Evolutionary conservation across 2,329 filamentous ascomycete genomes (phyloP).

Genomic region (Pyrenophora seminiperda): DNA sequence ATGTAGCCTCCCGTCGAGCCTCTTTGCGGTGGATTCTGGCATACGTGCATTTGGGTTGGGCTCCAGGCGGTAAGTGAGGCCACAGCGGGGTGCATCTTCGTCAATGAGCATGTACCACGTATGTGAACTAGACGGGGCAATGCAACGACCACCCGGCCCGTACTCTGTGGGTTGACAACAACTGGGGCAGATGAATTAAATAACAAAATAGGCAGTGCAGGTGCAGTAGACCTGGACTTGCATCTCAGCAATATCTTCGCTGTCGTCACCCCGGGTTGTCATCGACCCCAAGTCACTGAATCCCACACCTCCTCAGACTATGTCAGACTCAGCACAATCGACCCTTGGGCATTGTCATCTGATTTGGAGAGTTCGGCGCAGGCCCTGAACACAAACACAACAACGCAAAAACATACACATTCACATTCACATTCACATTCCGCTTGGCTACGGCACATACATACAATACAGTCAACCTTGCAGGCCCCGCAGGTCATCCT

Average conservation of each 20-base stretch:
- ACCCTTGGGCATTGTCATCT: constrained; percentile 37
- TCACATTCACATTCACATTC: too few species aligned
- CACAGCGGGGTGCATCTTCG: neutral
- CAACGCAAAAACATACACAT: neutral
- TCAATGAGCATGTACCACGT: constrained; percentile 28
- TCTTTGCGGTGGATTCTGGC: constrained; percentile 13
- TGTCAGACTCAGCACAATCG: constrained; percentile 37
- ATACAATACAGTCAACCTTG: neutral
- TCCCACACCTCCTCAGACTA: constrained; percentile 31
- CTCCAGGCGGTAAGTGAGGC: constrained; percentile 20
- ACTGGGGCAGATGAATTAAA: constrained; percentile 15
- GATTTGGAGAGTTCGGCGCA: constrained; percentile 45
- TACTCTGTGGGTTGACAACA: too few species aligned
- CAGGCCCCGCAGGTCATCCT: constrained; percentile 9
- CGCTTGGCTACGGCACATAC: too few species aligned
- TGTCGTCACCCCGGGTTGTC: constrained; percentile 4
- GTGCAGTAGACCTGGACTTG: constrained; percentile 13
- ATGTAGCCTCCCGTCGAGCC: constrained; percentile 23
- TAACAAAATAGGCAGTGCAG: constrained; percentile 12
- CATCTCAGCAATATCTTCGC: constrained; percentile 8
- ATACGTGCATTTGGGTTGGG: constrained; percentile 20
- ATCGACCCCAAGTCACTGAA: neutral
- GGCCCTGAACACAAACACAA: constrained; percentile 19
- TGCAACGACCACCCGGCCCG: neutral
- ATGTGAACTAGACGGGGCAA: constrained; percentile 11